Evolutionary conservation across 2,329 filamentous ascomycete genomes (phyloP), one percentile per base, ranked within the genome.

Genomic region (Aspergillus puulaauensis): DNA sequence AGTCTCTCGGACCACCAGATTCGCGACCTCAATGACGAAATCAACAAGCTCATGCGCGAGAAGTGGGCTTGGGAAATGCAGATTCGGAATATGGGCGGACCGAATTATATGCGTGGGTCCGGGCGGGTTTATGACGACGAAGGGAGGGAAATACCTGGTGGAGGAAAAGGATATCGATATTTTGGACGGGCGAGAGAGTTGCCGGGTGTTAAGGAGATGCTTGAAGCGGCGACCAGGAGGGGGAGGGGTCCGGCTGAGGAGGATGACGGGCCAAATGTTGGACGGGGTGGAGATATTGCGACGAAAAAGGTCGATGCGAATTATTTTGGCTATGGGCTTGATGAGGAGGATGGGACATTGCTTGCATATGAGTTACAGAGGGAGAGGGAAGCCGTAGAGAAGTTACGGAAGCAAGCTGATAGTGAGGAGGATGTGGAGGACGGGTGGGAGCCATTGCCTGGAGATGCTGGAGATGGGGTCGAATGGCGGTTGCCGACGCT

Each of bases 51-150:
- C 61, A 97, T 99, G 91, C 88, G 92, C 63, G 95, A 99, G 80
- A 99, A 99, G 78, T 92, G 96, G 83, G 93, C 96, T 84, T 99
- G 95, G 95, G 95, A 99, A 81, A 86, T 95, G 67, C 92, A 97
- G 77, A 97, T 99, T 66, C 85, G 93, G 58, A 96, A 96, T 69
- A 75, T 98, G 23, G 95, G 95, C n/a, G 95, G 95, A 2, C 95
- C 95, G 31, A 98, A 98, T 76, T 99, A 98, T 75, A 96, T 95
- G 89, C 83, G 92, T 50, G 85, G 85, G 4, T 84, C 83, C 0
- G 86, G 82, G 31, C 86, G 86, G 63, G 82, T 90, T 49, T 91
- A 90, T 73, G 89, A 91, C 71, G 89, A 90, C 68, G 83, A 86
- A 56, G 89, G 89, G 2, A 78, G 86, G 48, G 89, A 91, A 72